Base-by-base conservation (phyloP, 768 basidiomycete species). In the Strobilomyces confusus region DNA sequence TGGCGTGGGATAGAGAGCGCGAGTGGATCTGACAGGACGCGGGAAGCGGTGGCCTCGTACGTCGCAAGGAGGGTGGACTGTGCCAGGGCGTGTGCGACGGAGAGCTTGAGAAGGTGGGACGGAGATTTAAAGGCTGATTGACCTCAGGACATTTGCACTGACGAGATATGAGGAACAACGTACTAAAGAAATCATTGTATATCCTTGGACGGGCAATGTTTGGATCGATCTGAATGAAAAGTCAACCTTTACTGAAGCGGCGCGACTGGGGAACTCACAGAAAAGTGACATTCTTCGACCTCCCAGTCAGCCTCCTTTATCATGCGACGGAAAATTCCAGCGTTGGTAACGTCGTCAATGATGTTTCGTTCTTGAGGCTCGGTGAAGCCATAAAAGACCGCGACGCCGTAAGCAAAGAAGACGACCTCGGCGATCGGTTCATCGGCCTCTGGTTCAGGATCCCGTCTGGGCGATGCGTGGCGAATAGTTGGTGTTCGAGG, bases 171-270 rank as follows among this genome's bases (percentile, higher is more conserved):
- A 36, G 17, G n/a, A 49, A 26, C 25, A 11, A 77, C 87, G 60
- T 63, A 94, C 93, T 94, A 73, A 95, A 95, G 72, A 95, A 91
- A 69, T 95, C 94, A 57, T 98, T 95, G 73, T 91, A 97, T 58
- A 98, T 94, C 43, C 94, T 81, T 15, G 94, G 95, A 61, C 87
- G 92, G 1, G 82, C 77, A 11, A 94, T 92, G 49, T 83, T 72
- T 4, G 87, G 80, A 63, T 98, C 94, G 63, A 93, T 89, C 90
- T 90, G 55, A 2, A 37, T 22, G 36, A 6, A 13, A 22, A 14
- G 23, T 49, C 9, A 40, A 13, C 40, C 38, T 33, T 32, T 26
- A 9, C 34, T 12, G 11, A 23, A 29, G n/a, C 15, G 9, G 22
- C 29, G n/a, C n/a, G 14, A 43, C 4, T 0, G 8, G 36, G 5